Base-by-base conservation (phyloP, 352 stramenopile genomes). In the Phytophthora constricta region DNA sequence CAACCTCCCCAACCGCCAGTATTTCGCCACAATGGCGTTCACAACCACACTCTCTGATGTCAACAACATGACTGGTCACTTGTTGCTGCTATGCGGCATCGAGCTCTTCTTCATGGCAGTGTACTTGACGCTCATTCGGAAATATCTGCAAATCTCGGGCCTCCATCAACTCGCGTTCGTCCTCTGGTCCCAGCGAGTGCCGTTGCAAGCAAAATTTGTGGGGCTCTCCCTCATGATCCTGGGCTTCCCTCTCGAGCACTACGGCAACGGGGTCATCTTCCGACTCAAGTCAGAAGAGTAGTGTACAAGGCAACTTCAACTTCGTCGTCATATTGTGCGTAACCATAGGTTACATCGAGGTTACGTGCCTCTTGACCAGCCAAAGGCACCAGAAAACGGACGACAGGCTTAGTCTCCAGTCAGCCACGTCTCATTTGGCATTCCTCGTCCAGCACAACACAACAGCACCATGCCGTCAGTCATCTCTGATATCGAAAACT, bases 91-190 rank as follows among this genome's bases (percentile, higher is more conserved):
- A 0, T 55, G 51, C 19, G 25, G 41, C 5, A 22, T 67, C 4
- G 72, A 80, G 17, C 1, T 60, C 8, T 1, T 65, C 11, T 72
- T 75, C 31, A 5, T 72, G 2, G 27, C 4, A 0, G 4, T 69
- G 13, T 80, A 77, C 48, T 42, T 77, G n/a, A n/a, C 56, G 7
- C 39, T 69, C 2, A 61, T 80, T 8, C 42, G 31, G 2, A 19
- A 25, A 3, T 14, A 33, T 4, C 49, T 72, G 8, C 23, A 33
- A 0, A 31, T 80, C 0, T 58, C 43, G 0, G 64, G 72, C 0
- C 10, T 56, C 11, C n/a, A 49, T 5, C 64, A 80, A 39, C 65
- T 80, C 17, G 59, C 60, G 10, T 80, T 80, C 31, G 52, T 72
- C 17, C 54, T 80, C 3, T 77, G 64, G 50, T 70, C 68, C 0